phyloP scores from a whole-genome alignment of 2,329 filamentous ascomycete genomes.

The Blastomyces gilchristii region DNA sequence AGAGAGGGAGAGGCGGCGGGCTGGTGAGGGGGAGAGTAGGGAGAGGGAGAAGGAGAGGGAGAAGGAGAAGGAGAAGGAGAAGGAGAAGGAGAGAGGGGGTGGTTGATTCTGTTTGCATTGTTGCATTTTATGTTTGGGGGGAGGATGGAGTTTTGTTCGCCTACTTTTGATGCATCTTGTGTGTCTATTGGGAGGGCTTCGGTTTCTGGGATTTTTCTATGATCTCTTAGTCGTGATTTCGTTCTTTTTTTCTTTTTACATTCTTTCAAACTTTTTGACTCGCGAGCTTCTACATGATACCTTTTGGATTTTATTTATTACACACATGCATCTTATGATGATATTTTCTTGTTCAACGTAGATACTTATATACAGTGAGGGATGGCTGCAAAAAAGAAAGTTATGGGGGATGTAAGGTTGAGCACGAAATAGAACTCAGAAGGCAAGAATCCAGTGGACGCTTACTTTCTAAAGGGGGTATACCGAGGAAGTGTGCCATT shows the following conservation, averaged over 20 bases:
- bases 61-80: slow-evolving; percentile 16
- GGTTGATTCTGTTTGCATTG: background rate
- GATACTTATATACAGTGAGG: background rate
- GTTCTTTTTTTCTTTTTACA: background rate
- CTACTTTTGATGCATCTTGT: background rate
- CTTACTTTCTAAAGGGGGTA: background rate
- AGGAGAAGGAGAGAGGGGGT: slow-evolving; percentile 10
- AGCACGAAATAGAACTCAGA: background rate
- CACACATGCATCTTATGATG: background rate
- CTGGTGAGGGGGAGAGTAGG: slow-evolving; percentile 15
- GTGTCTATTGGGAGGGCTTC: background rate
- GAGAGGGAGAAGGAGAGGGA: slow-evolving; percentile 21
- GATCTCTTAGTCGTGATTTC: background rate
- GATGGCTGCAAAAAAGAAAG: background rate
- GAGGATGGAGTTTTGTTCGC: background rate
- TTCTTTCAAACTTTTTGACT: background rate
- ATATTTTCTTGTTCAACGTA: background rate
- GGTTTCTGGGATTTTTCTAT: background rate
- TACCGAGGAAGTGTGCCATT: background rate
- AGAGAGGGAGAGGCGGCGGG: slow-evolving; percentile 24
- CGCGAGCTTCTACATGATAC: background rate
- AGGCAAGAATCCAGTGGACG: background rate
- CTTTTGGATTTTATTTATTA: background rate
- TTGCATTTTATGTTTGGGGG: background rate
- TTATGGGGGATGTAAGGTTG: background rate